Conservation (phyloP, 257 asterid species). For the Parsonsia alboflavescens region DNA sequence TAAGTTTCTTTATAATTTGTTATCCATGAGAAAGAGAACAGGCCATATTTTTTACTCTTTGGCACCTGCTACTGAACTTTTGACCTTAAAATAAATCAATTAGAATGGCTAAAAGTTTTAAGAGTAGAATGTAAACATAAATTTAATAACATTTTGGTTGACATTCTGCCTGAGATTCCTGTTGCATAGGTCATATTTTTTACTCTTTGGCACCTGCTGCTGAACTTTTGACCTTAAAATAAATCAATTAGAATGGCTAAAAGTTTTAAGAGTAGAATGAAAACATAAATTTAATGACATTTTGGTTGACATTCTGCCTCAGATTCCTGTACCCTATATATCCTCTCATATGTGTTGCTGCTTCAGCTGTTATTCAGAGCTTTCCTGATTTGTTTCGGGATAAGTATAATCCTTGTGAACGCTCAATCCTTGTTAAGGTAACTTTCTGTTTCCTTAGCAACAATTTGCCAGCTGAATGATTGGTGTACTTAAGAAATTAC, state of each 20-base stretch:
- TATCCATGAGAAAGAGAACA: neutral
- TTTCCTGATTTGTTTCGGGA: constrained; percentile 86
- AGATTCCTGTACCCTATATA: constrained; percentile 97
- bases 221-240: neutral
- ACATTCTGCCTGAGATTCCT: constrained; percentile 59
- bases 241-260: constrained; percentile 1
- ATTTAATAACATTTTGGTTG: constrained; percentile 20
- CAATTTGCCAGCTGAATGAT: constrained; percentile 13
- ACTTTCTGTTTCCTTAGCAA: constrained; percentile 11
- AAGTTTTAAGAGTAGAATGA: constrained; percentile 9
- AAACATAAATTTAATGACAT: constrained; percentile 18
- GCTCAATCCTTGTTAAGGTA: constrained; percentile 63
- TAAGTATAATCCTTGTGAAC: constrained; percentile 50
- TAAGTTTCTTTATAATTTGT: neutral
- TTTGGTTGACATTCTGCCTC: constrained; percentile 25
- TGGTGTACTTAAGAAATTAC: constrained; percentile 24
- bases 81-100: neutral
- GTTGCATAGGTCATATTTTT: neutral
- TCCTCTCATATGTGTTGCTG: constrained; percentile 98
- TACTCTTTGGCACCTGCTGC: neutral
- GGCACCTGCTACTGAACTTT: neutral
- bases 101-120: constrained; percentile 13
- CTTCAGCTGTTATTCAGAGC: constrained; percentile 94
- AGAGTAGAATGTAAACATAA: constrained; percentile 10
- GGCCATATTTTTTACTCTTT: neutral